A percentile compares a stretch with the other conserved stretches of the same genome.
phyloP scores from a whole-genome alignment of 257 asterid genomes.

The Salvia splendens region DNA sequence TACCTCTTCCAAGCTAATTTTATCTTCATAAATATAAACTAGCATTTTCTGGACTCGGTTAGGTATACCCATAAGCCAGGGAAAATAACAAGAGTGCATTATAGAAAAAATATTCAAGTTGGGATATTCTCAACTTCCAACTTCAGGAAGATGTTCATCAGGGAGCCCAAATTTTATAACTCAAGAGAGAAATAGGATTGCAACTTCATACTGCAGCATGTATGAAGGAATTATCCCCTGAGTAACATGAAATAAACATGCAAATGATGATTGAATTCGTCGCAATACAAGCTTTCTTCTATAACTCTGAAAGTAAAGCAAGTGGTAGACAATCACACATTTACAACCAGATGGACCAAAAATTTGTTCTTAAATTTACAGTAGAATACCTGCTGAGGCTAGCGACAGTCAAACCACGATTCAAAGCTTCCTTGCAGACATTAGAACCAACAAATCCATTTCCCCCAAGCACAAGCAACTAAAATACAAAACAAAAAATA shows the following conservation, averaged over 20 bases:
- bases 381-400: constrained; percentile 85
- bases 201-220: constrained; percentile 14
- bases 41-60: constrained; percentile 10
- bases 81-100: constrained; percentile 7
- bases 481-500: constrained; percentile 30
- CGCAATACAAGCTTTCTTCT: not conserved
- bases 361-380: constrained; percentile 1
- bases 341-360: constrained; percentile 18
- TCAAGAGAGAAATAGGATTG: not conserved
- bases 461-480: constrained; percentile 98
- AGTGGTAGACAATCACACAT: not conserved
- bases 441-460: constrained; percentile 98
- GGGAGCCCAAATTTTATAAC: not conserved
- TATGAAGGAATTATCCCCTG: not conserved
- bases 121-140: not conserved
- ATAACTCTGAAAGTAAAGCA: constrained; percentile 9
- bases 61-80: not conserved
- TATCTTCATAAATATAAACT: not conserved
- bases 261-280: not conserved
- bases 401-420: constrained; percentile 71
- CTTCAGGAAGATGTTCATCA: not conserved
- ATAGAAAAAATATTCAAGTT: constrained; percentile 10
- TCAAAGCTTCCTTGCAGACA: constrained; percentile 84
- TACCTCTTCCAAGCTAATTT: constrained; percentile 14
- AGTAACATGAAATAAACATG: not conserved